Percentiles rank a stretch among this genome's conserved stretches.
Evolutionary conservation across 768 basidiomycete genomes (phyloP).

Genomic region (Phylloporus sp.): DNA sequence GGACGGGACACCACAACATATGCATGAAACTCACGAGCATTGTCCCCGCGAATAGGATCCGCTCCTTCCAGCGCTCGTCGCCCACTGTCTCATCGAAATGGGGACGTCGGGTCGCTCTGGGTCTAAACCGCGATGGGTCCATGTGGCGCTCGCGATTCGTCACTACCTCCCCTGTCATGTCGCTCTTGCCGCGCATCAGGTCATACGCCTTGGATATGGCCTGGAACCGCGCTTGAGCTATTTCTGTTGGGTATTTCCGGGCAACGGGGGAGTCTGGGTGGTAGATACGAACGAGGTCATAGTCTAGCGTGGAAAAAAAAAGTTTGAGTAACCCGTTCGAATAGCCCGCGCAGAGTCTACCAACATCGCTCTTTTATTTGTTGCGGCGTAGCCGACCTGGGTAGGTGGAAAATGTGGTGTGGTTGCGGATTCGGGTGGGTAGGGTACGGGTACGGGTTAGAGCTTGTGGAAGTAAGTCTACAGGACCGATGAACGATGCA

Average conservation of each 20-base stretch:
- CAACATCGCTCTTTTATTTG: conserved; percentile 60
- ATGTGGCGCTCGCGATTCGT: conserved; percentile 16
- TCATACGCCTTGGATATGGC: conserved; percentile 70
- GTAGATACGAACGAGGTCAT: conserved; percentile 74
- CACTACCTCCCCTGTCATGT: conserved; percentile 16
- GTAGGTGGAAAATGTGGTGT: conserved; percentile 62
- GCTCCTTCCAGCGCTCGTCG: conserved; percentile 69
- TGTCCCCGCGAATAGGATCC: conserved; percentile 52
- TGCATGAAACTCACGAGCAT: conserved; percentile 38
- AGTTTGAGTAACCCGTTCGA: neutral
- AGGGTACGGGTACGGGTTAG: conserved; percentile 49
- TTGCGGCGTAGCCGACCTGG: conserved; percentile 44
- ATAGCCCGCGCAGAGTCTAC: conserved; percentile 15
- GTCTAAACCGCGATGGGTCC: conserved; percentile 42
- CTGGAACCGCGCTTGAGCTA: conserved; percentile 63
- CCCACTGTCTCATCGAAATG: conserved; percentile 41
- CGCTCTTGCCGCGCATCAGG: conserved; percentile 47
- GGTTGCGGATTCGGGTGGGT: conserved; percentile 49
- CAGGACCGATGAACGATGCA: conserved; percentile 5
- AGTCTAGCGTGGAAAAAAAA: conserved; percentile 43
- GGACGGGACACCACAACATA: neutral
- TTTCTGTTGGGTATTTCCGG: conserved; percentile 40
- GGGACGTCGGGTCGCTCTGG: conserved; percentile 35
- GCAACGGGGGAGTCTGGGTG: conserved; percentile 65
- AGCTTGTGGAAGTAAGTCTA: conserved; percentile 18